These are phyloP conservation scores for Nakazawaea laoshanensis DNA, from an alignment of 805 yeast species.

Conservation along the genomic window DNA sequence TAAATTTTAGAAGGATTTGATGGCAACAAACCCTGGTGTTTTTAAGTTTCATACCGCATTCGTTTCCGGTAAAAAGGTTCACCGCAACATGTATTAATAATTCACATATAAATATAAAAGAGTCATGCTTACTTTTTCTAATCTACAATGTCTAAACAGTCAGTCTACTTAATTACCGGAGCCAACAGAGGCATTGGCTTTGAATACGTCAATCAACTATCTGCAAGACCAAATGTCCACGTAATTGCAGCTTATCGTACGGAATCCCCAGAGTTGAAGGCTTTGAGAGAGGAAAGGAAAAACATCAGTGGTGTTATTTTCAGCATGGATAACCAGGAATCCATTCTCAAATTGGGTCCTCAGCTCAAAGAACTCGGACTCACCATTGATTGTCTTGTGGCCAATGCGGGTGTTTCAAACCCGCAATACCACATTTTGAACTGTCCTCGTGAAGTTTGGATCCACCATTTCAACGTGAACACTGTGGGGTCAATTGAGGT, in stretches of 20 bases:
- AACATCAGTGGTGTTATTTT: slow-evolving; percentile 17
- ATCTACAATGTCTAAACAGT: no score
- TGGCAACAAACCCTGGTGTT: no score
- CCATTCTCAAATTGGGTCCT: slow-evolving; percentile 12
- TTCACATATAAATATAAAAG: no score
- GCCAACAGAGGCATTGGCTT: slow-evolving; percentile 20
- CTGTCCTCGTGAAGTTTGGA: slow-evolving; percentile 4
- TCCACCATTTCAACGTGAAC: slow-evolving; percentile 15
- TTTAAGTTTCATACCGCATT: no score
- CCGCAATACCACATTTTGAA: neutral
- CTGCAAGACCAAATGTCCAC: slow-evolving; percentile 7
- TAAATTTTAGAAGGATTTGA: no score
- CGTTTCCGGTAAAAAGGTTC: no score
- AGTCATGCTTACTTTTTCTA: no score
- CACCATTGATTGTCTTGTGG: slow-evolving; percentile 17
- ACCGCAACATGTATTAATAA: no score
- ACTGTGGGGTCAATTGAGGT: slow-evolving; percentile 18
- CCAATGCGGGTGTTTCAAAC: slow-evolving; percentile 18
- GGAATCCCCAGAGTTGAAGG: slow-evolving; percentile 4
- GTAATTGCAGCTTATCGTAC: slow-evolving; percentile 13
- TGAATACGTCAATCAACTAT: slow-evolving; percentile 13
- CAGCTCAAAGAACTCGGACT: slow-evolving; percentile 11
- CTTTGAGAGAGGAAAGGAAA: neutral
- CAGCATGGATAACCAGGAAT: slow-evolving; percentile 14
- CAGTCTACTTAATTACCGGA: slow-evolving; percentile 19